Evolutionary conservation across 441 rosid genomes (phyloP).

Genomic region (Pelargonium myrrhifolium): DNA sequence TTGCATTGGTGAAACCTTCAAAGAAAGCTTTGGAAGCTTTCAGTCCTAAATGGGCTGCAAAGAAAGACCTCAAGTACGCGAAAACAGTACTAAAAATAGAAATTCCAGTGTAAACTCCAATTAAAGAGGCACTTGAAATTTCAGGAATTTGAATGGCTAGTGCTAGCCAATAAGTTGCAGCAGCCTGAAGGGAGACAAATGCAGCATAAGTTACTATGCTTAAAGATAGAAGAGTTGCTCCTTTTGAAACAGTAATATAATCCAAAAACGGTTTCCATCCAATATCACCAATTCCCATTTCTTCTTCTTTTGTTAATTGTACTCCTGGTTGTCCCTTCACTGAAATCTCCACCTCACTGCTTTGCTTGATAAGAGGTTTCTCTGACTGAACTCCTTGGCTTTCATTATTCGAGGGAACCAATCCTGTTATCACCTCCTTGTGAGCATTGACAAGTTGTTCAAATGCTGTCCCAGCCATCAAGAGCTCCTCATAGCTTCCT

Average conservation of each 20-base stretch:
- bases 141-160: conserved; percentile 54
- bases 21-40: conserved; percentile 73
- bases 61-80: conserved; percentile 42
- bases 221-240: conserved; percentile 32
- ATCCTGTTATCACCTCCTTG: conserved; percentile 45
- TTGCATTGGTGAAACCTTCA: conserved; percentile 56
- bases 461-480: conserved; percentile 64
- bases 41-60: conserved; percentile 52
- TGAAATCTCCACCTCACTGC: conserved; percentile 32
- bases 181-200: conserved; percentile 64
- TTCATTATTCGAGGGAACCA: conserved; percentile 24
- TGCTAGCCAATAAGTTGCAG: conserved; percentile 84
- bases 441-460: conserved; percentile 79
- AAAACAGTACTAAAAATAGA: conserved; percentile 51
- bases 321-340: conserved; percentile 28
- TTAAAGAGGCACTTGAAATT: conserved; percentile 35
- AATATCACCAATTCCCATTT: conserved; percentile 56
- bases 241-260: conserved; percentile 51
- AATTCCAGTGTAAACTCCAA: conserved; percentile 62
- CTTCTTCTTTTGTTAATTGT: conserved; percentile 80
- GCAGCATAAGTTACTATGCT: conserved; percentile 31
- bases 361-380: conserved; percentile 21
- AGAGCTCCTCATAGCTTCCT: conserved; percentile 60
- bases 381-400: conserved; percentile 15
- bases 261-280: conserved; percentile 71